Base-by-base conservation (phyloP, 2,329 filamentous ascomycete genomes). In the Fusarium coffeatum region DNA sequence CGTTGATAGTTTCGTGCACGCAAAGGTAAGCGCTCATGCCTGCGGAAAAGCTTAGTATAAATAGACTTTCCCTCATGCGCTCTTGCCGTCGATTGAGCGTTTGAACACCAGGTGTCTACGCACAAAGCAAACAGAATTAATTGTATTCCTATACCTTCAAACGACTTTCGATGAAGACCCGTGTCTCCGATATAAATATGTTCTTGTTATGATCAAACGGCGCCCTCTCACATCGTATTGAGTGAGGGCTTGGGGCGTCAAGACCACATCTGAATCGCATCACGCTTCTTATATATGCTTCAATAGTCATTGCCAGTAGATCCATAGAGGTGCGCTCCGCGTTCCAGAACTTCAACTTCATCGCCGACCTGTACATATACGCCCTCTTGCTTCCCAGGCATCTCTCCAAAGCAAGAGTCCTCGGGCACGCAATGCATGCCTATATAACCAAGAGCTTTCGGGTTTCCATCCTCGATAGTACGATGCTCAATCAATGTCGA, bases 391-490 rank as follows among this genome's bases (percentile, higher is more conserved):
- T 51, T 54, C 3, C 45, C 43, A 7, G 18, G 16, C 27, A 66
- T 71, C 11, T 71, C 60, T 0, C 49, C 40, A 12, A 76, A 13
- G 8, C 65, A 58, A 6, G 56, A 45, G 8, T 75, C 72, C 11
- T 77, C 76, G 0, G 76, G 76, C 3, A 77, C 76, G n/a, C 74
- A 75, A 40, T 77, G 76, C 73, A 77, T 76, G 4, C 76, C 76
- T 16, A 77, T 28, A 22, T 77, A 77, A 0, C 76, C 76, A 20
- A 77, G 55, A 18, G 76, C 76, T 15, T 49, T 69, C 0, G 67
- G 69, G 12, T 77, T 77, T 3, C 76, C 76, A 13, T 63, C 47
- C 30, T 77, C 76, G 0, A 74, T 67, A 1, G 67, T 77, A 1
- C 76, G 66, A 18, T 72, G 18, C 28, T 70, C 48, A 1, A 73